Percentiles rank a stretch among this genome's conserved stretches.
Evolutionary conservation across 2,329 filamentous ascomycete species (phyloP).

Genomic region (Cytospora schulzeri): DNA sequence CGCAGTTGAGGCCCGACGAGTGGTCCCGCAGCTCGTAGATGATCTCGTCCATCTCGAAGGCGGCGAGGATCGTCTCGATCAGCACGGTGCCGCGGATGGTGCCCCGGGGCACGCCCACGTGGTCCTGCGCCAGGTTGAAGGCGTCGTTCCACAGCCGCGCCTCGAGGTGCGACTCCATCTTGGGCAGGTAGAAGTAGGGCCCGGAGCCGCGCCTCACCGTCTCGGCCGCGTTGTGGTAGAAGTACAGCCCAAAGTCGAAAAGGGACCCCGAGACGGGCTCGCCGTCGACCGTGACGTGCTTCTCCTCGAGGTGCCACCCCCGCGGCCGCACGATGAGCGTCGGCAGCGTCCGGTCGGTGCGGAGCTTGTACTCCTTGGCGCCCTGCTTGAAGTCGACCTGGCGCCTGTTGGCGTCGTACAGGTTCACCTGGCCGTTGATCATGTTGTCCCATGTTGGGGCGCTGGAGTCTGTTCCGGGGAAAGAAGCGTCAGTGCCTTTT

Average conservation of each 20-base stretch:
- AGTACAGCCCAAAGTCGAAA: slow-evolving; percentile 98
- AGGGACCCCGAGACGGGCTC: slow-evolving; percentile 90
- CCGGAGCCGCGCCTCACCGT: slow-evolving; percentile 80
- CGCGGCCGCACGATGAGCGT: slow-evolving; percentile 93
- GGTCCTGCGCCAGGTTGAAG: slow-evolving; percentile 95
- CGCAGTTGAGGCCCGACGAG: slow-evolving; percentile 94
- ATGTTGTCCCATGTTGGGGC: slow-evolving; percentile 99
- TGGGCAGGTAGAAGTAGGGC: slow-evolving; percentile 97
- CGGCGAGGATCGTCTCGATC: slow-evolving; percentile 96
- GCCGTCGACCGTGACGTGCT: slow-evolving; percentile 93
- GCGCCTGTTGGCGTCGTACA: slow-evolving; percentile 91
- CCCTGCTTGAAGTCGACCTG: slow-evolving; percentile 97
- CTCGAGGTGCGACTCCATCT: slow-evolving; percentile 98
- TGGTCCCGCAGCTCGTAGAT: slow-evolving; percentile 99
- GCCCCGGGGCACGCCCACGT: slow-evolving; percentile 83
- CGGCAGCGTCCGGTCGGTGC: slow-evolving; percentile 80
- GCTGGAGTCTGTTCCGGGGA: slow-evolving; percentile 69
- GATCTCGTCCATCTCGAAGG: slow-evolving; percentile 99
- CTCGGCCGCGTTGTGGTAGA: slow-evolving; percentile 96
- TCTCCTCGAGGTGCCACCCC: slow-evolving; percentile 98
- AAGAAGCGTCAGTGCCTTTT: slow-evolving; percentile 26
- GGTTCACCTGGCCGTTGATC: slow-evolving; percentile 96
- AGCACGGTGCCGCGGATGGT: slow-evolving; percentile 94
- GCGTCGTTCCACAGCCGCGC: slow-evolving; percentile 97
- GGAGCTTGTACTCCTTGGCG: slow-evolving; percentile 94